Evolutionary conservation across 2,329 filamentous ascomycete species (phyloP), one percentile per base, ranked within the genome.

Genomic region (Scedosporium aurantiacum): DNA sequence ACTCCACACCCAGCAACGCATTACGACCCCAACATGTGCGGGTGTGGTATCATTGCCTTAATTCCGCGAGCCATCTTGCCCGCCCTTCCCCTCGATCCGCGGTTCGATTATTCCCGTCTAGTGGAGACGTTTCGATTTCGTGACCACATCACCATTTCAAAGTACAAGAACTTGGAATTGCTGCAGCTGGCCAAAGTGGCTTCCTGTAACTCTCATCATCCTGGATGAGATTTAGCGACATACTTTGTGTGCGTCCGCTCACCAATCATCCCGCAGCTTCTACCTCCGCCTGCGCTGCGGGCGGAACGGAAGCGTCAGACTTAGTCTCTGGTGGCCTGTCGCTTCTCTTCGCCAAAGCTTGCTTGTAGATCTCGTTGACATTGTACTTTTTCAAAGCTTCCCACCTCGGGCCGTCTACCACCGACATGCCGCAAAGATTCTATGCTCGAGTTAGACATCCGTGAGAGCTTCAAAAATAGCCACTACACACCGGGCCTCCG

Each of bases 401-500:
- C 79, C 87, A 94, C 68, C 90, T 84, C 52, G 68, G 70, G 14
- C 82, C 79, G 63, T 85, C 84, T 3, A 94, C 87, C 40, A 94
- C 89, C 65, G 88, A 90, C 77, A 94, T 86, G 23, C 90, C 89
- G 68, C 87, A 88, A 47, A 90, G 80, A 61, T 84, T 86, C 88
- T 92, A 60, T n/a, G 6, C 14, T 6, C 4, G 21, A 23, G 12
- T 21, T 47, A 60, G 41, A 47, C 45, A 16, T 41, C 14, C 2
- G 37, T 21, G 32, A 60, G 60, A 41, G 32, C 6, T 21, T 45
- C 61, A 57, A 66, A 66, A 40, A 16, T 16, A n/a, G 10, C 41
- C 7, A 43, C 7, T 43, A 3, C n/a, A 4, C 28, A 18, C 10
- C 2, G n/a, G 4, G 16, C 16, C 23, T n/a, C 6, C 7, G 5